Evolutionary conservation across 179 eudicot genomes (phyloP), one percentile per base, ranked within the genome.

Genomic region (Carnegiea gigantea): DNA sequence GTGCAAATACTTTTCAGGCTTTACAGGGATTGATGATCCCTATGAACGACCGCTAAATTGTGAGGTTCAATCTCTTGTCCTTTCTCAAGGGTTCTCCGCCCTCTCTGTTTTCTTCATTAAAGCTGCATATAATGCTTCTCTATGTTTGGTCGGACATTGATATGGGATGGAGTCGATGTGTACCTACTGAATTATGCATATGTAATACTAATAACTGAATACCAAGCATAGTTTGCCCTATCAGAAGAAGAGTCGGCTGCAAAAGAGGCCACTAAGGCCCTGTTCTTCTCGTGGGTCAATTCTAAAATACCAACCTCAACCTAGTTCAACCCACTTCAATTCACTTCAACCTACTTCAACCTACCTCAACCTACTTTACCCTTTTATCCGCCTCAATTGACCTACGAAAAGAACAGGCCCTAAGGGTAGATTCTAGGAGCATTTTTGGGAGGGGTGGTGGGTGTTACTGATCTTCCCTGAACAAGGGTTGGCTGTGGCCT

Each of bases 11-110:
- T 79, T 86, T 82, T 82, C 92, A 93, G 98, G 92, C 82, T 93
- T 93, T 83, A 93, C 98, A 0, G 98, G 98, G 75, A 80, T 93
- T 74, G 98, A 93, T 82, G 98, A 93, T 87, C 98, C 97, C 49
- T 93, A 93, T 79, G 98, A 93, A 80, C 84, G 84, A 48, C 98
- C 98, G 43, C 78, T 79, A 79, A 86, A 89, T 65, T 88, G 90
- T 77, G 98, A 93, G 98, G 98, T 93, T 85, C 67, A 44, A 68
- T 59, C 17, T 85, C 33, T 28, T 75, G 21, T 30, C 78, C 71
- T 6, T 65, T 21, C 54, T 77, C 11, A 18, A 43, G 38, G 26
- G 30, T n/a, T 30, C 17, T 80, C 38, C 75, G 23, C 23, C 62
- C 76, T 74, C 62, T 73, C 72, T 83, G 38, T 46, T 49, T 23